Conservation (phyloP, 2,329 filamentous ascomycete species). For the Neonectria magnoliae region DNA sequence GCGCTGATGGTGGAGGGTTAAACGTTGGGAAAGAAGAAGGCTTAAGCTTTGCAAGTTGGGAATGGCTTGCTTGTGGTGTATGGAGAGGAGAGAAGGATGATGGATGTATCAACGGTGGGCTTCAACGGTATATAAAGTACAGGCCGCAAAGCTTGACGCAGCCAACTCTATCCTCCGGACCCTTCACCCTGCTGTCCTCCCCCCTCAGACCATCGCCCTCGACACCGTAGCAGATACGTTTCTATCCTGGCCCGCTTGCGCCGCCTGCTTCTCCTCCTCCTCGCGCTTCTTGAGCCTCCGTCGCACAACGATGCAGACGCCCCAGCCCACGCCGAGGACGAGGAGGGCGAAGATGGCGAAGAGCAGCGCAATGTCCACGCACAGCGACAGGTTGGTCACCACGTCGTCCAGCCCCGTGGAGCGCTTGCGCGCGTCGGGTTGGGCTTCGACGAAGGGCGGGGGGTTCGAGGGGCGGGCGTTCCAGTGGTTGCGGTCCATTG, state of each 20-base stretch:
- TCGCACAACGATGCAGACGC: too few relatives aligned
- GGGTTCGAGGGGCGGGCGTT: too few relatives aligned
- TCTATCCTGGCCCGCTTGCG: neutral
- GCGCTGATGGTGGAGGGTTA: neutral
- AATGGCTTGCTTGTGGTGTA: neutral
- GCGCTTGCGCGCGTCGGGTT: neutral
- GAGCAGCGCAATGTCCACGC: too few relatives aligned
- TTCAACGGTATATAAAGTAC: neutral
- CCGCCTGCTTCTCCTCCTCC: too few relatives aligned
- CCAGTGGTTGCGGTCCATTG: neutral
- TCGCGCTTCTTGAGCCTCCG: too few relatives aligned
- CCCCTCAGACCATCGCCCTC: neutral
- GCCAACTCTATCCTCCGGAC: neutral
- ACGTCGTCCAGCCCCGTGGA: too few relatives aligned
- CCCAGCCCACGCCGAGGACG: too few relatives aligned
- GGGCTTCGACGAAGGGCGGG: too few relatives aligned
- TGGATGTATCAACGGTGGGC: too few relatives aligned
- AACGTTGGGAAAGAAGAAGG: neutral
- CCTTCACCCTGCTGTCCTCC: neutral
- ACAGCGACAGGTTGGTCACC: too few relatives aligned
- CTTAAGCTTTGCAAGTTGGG: neutral
- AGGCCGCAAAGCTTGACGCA: neutral
- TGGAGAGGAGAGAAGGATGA: neutral
- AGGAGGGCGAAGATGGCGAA: too few relatives aligned
- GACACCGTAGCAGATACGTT: neutral